Percentiles rank a stretch among this genome's conserved stretches.
Conservation (phyloP, 768 basidiomycete species). For the Russula ochroleuca region DNA sequence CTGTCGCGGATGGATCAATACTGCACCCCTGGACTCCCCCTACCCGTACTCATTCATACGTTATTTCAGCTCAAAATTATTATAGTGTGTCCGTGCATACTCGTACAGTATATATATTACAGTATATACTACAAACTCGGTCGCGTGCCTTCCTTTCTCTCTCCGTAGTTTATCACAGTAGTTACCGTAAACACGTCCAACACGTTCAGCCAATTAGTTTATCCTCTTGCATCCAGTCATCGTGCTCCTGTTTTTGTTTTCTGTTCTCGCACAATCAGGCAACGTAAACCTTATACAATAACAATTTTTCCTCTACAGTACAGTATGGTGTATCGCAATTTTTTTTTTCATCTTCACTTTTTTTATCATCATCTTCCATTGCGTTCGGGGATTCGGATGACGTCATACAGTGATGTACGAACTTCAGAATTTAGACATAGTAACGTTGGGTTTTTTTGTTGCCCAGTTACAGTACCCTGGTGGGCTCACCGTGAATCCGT, state of each 20-base stretch:
- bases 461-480: not conserved
- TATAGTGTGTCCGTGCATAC: not conserved
- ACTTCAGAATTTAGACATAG: not conserved
- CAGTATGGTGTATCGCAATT: not conserved
- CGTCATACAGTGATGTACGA: not conserved
- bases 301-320: not conserved
- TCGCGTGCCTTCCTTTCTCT: not conserved
- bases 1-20: not conserved
- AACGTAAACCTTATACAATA: not conserved
- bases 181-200: not conserved
- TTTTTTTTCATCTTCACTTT: not conserved
- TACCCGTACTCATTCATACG: conserved; percentile 5
- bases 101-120: not conserved
- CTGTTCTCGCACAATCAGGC: not conserved
- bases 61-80: not conserved
- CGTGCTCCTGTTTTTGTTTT: not conserved
- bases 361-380: not conserved
- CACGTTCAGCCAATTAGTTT: not conserved
- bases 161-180: not conserved
- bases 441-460: not conserved
- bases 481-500: no score
- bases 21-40: not conserved
- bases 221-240: not conserved
- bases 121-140: not conserved
- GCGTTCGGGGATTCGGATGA: not conserved